These are phyloP conservation scores for Haplosporangium gracile DNA, from an alignment of 192 early-diverging fungal genomes.

Conservation along the genomic window DNA sequence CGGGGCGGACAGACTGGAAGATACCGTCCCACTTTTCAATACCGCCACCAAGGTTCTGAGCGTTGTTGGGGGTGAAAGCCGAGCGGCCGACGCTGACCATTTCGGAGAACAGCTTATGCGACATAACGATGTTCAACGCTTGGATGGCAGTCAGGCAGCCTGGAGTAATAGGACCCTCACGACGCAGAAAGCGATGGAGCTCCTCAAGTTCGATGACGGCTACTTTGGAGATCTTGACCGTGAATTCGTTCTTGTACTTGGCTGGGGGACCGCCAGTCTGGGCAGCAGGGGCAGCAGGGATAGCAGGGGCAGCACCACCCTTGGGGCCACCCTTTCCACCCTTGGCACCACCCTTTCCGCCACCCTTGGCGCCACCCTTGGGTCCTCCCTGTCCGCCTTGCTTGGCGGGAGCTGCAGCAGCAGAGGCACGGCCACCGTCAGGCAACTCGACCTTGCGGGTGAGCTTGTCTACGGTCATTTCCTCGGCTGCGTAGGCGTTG, in stretches of 20 bases:
- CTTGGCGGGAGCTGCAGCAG: background rate
- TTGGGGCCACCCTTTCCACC: slow-evolving; percentile 4
- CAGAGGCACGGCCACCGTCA: slow-evolving; percentile 3
- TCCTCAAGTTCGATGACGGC: slow-evolving; percentile 35
- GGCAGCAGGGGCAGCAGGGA: background rate
- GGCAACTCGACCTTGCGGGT: slow-evolving; percentile 31
- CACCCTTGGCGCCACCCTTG: background rate
- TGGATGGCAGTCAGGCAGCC: slow-evolving; percentile 41
- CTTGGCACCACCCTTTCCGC: background rate
- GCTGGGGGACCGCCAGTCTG: background rate
- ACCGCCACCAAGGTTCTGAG: slow-evolving; percentile 68
- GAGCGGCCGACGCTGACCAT: slow-evolving; percentile 48
- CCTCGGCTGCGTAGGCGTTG: slow-evolving; percentile 36
- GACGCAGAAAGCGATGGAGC: slow-evolving; percentile 28
- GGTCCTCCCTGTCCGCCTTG: background rate
- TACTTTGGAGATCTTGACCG: slow-evolving; percentile 21
- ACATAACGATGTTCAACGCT: slow-evolving; percentile 54
- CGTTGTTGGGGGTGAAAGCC: slow-evolving; percentile 20
- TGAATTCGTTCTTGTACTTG: slow-evolving; percentile 40
- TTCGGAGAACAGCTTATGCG: slow-evolving; percentile 45
- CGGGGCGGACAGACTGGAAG: slow-evolving; percentile 82
- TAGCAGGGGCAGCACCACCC: background rate
- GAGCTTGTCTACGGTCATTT: slow-evolving; percentile 18
- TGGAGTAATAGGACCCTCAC: slow-evolving; percentile 32
- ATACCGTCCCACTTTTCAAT: slow-evolving; percentile 89